phyloP scores from a whole-genome alignment of 192 early-diverging fungal genomes.

The Backusella morwellensis region DNA sequence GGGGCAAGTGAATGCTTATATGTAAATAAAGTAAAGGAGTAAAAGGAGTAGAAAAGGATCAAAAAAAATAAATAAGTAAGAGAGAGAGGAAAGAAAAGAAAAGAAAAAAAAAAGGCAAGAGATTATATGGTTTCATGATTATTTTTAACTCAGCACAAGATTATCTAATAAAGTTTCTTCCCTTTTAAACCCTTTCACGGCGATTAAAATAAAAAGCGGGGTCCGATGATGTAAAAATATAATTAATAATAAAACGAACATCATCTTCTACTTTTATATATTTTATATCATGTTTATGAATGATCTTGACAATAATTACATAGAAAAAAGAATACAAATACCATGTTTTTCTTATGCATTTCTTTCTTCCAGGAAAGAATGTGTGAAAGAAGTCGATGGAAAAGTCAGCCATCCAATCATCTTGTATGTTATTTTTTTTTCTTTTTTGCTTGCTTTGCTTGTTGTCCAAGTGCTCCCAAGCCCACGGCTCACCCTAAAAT shows the following conservation, averaged over 20 bases:
- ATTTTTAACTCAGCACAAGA: neutral
- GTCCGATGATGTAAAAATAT: neutral
- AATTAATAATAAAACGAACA: neutral
- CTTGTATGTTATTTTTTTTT: neutral
- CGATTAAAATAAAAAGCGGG: neutral
- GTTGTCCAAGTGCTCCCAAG: neutral
- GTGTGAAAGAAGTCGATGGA: neutral
- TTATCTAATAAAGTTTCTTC: constrained; percentile 1
- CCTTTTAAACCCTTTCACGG: neutral
- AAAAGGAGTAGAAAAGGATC: constrained; percentile 10
- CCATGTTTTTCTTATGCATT: neutral
- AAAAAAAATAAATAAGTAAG: constrained; percentile 2
- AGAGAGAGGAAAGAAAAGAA: neutral
- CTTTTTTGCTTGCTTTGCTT: neutral
- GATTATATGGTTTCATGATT: neutral
- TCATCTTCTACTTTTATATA: neutral
- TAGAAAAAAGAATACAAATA: neutral
- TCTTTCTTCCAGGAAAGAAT: neutral
- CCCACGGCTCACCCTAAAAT: neutral
- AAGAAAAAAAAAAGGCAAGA: neutral
- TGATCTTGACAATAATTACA: neutral
- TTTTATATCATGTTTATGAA: neutral
- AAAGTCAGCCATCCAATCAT: neutral
- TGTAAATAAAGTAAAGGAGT: constrained; percentile 15
- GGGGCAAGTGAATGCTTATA: neutral